Percentiles rank a stretch among this genome's conserved stretches.
phyloP scores from a whole-genome alignment of 495 filamentous ascomycete species.

The Parmelia sp. region DNA sequence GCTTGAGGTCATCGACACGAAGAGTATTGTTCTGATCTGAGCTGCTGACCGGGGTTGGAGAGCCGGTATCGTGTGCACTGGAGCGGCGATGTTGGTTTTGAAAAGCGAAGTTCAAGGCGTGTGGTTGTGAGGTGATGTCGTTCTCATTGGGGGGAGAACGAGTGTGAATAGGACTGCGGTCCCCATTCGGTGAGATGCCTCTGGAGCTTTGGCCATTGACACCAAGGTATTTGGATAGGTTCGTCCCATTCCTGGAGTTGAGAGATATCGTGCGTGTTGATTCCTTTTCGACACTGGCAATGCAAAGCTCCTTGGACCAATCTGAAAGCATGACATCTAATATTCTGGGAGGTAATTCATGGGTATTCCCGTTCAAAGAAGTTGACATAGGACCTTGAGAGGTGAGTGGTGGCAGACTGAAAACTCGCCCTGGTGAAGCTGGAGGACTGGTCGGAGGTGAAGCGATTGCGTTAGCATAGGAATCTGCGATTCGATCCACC shows the following conservation, averaged over 20 bases:
- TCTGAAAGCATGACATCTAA: slow-evolving; percentile 67
- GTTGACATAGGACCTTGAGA: slow-evolving; percentile 6
- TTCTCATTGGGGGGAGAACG: slow-evolving; percentile 22
- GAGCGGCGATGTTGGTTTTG: slow-evolving; percentile 33
- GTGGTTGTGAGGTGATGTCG: slow-evolving; percentile 21
- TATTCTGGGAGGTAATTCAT: slow-evolving; percentile 45
- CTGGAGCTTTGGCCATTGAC: slow-evolving; percentile 45
- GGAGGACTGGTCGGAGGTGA: slow-evolving; percentile 65
- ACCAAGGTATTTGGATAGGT: slow-evolving; percentile 46
- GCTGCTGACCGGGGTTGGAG: slow-evolving; percentile 47
- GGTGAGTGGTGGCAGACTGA: slow-evolving; percentile 52
- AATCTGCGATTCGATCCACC: slow-evolving; percentile 62
- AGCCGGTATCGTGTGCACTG: slow-evolving; percentile 40
- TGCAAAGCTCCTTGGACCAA: slow-evolving; percentile 68
- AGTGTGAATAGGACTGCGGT: slow-evolving; percentile 28
- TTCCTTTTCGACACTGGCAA: slow-evolving; percentile 59
- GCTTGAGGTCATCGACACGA: slow-evolving; percentile 83
- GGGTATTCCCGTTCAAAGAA: not conserved
- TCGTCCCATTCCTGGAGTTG: slow-evolving; percentile 59
- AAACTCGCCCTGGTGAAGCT: slow-evolving; percentile 60
- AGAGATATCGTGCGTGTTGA: slow-evolving; percentile 63
- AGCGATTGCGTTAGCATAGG: slow-evolving; percentile 52
- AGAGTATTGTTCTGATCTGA: slow-evolving; percentile 61
- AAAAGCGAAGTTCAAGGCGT: slow-evolving; percentile 23
- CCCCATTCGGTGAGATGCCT: slow-evolving; percentile 24